Base-by-base conservation (phyloP, 2,329 filamentous ascomycete species). In the Colletotrichum lindemuthianum region DNA sequence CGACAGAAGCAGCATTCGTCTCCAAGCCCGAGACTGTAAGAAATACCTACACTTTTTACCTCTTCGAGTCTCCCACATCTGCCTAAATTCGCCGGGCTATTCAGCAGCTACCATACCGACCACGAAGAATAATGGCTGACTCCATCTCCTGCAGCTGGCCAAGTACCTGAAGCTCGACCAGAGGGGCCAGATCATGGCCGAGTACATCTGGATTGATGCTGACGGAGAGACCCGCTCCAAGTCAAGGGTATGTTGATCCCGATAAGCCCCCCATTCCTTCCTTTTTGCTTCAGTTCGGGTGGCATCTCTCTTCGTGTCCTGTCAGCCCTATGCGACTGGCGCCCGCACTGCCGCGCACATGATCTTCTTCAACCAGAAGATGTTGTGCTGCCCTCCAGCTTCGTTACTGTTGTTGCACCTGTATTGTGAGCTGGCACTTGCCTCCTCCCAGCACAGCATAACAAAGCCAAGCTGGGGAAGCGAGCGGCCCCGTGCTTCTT, bases 171-270 rank as follows among this genome's bases (percentile, higher is more conserved):
- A 85, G 75, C 92, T 98, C 74, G 90, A 93, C 79, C 95, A 98
- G 85, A 92, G 91, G 79, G 94, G 93, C 79, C 84, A 83, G 73
- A 85, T 96, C 77, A 96, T 97, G 81, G 95, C 93, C 76, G 95
- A 97, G 84, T 97, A 97, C 83, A 89, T 97, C 85, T 97, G 95
- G 95, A 91, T 97, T 78, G 94, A 97, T 76, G 85, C 91, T 70
- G 81, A 83, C 70, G 93, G 94, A 78, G 90, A 91, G 75, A 87
- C 92, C 72, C 93, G 96, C 75, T 97, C 93, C 78, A 99, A 98
- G 86, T 95, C 92, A 77, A 96, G 93, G 87, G 95, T 97, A 86
- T 86, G 92, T 85, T 69, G 67, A 32, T 67, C 58, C 69, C 66
- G 67, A 69, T 60, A 55, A 37, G 55, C 55, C 67, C 53, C 55